Percentiles rank a stretch among this genome's conserved stretches.
Evolutionary conservation across 305 asterid species (phyloP).

Genomic region (Fraxinus paxiana): DNA sequence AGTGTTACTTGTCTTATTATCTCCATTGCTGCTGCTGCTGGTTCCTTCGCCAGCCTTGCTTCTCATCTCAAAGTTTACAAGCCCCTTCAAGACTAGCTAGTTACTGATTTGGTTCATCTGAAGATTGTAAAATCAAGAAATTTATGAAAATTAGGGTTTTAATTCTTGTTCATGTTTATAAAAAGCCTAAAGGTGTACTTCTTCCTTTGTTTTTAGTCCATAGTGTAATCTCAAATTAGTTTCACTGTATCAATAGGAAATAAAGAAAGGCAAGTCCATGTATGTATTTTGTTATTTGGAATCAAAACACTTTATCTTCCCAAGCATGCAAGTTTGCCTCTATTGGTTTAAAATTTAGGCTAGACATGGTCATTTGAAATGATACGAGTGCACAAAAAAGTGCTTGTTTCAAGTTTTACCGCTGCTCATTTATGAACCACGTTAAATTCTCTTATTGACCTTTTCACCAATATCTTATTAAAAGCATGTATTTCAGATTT

Average conservation of each 20-base stretch:
- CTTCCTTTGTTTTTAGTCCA: neutral
- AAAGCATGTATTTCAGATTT: neutral
- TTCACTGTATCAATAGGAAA: neutral
- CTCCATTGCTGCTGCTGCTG: neutral
- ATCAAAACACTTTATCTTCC: neutral
- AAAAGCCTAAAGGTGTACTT: slow-evolving; percentile 19
- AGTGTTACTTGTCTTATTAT: slow-evolving; percentile 53
- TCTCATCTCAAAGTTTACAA: no score
- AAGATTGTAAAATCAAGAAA: neutral
- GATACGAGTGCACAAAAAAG: neutral
- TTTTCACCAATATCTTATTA: neutral
- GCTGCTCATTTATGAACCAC: neutral
- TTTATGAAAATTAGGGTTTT: slow-evolving; percentile 7
- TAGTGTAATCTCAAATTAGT: neutral
- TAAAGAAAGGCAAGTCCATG: slow-evolving; percentile 9
- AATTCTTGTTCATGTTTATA: slow-evolving; percentile 28
- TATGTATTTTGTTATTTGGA: slow-evolving; percentile 19
- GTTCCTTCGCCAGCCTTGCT: no score
- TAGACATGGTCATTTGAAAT: neutral
- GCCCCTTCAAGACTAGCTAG: no score
- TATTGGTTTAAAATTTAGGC: neutral
- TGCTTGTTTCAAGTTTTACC: neutral
- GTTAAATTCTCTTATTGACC: neutral
- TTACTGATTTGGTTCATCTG: neutral
- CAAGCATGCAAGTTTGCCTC: neutral